Evolutionary conservation across 2,329 filamentous ascomycete genomes (phyloP), one percentile per base, ranked within the genome.

Genomic region (Scedosporium boydii): DNA sequence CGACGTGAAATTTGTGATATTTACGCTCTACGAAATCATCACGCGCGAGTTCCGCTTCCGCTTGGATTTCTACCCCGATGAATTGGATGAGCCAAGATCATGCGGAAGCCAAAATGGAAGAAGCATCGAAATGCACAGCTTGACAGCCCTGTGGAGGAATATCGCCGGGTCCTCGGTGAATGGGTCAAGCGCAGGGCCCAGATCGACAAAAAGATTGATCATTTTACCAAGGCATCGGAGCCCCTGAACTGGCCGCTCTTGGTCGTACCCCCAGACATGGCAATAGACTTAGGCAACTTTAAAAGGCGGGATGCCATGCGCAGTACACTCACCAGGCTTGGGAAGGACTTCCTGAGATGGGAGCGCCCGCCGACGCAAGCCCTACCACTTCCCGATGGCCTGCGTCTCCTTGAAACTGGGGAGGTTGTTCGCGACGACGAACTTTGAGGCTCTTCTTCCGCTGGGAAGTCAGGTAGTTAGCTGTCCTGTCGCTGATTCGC

Each of bases 21-120:
- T 74, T 63, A 74, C 73, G 10, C 4, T 70, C 16, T 74, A 74
- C 64, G 73, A 74, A 62, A 68, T 75, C 42, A 72, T 76, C 60
- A 75, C 73, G 4, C 63, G 68, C 14, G 69, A 75, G 44, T 48
- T 16, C 44, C 12, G 44, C 44, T 48, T 48, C 6, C 44, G 44
- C 44, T 21, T 48, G 6, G 44, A 48, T 6, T 48, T n/a, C 12
- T 48, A n/a, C 44, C 44, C 44, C 4, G 6, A 48, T 10, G 44
- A 48, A 5, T 5, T 48, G 16, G 44, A 48, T 21, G 14, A 3
- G 16, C 12, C 44, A 21, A 21, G 18, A 16, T 48, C 10, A 48
- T 48, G 44, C 3, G 12, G 16, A 16, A n/a, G 18, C 16, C 5
- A 21, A 21, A 48, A 21, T 48, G 44, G 44, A 12, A 16, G 44